Percentiles rank a stretch among this genome's conserved stretches.
These are phyloP conservation scores for Penicillium brasilianum DNA, from an alignment of 2,329 filamentous ascomycete species.

Conservation along the genomic window DNA sequence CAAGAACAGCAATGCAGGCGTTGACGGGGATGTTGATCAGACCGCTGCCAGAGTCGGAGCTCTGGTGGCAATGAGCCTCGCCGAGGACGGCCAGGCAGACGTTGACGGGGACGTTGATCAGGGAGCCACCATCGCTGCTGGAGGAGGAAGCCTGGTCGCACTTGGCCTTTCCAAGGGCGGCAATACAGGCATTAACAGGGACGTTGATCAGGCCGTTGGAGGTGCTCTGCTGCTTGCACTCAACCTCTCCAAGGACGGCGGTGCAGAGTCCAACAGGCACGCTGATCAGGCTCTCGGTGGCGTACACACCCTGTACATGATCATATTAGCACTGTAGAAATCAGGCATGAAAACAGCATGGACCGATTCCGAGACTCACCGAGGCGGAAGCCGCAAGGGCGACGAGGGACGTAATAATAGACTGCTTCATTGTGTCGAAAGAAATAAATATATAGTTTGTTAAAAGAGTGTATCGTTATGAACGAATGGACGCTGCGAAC, in stretches of 20 bases:
- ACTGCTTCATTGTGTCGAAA: constrained; percentile 30
- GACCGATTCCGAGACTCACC: constrained; percentile 6
- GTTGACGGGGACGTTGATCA: constrained; percentile 37
- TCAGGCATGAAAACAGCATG: neutral
- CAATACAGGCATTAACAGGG: constrained; percentile 30
- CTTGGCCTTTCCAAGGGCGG: constrained; percentile 35
- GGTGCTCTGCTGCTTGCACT: no score
- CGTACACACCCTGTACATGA: constrained; percentile 18
- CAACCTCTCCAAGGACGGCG: no score
- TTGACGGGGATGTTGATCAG: constrained; percentile 35
- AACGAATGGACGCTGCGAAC: constrained; percentile 35
- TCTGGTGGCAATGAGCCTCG: constrained; percentile 29
- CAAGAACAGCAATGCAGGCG: constrained; percentile 23
- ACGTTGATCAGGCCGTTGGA: no score
- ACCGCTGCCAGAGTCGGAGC: constrained; percentile 15
- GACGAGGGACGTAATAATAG: constrained; percentile 29
- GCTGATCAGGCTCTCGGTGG: constrained; percentile 24
- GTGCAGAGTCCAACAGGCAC: no score
- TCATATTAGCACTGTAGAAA: neutral
- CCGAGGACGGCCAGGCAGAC: constrained; percentile 35
- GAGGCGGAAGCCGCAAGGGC: constrained; percentile 32
- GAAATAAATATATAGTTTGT: constrained; percentile 18
- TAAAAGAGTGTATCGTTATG: constrained; percentile 14
- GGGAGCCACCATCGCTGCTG: neutral
- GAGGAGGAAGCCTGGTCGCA: constrained; percentile 30